These are phyloP conservation scores for Astrothelium macrocarpum DNA, from an alignment of 495 filamentous ascomycete species.

Conservation along the genomic window DNA sequence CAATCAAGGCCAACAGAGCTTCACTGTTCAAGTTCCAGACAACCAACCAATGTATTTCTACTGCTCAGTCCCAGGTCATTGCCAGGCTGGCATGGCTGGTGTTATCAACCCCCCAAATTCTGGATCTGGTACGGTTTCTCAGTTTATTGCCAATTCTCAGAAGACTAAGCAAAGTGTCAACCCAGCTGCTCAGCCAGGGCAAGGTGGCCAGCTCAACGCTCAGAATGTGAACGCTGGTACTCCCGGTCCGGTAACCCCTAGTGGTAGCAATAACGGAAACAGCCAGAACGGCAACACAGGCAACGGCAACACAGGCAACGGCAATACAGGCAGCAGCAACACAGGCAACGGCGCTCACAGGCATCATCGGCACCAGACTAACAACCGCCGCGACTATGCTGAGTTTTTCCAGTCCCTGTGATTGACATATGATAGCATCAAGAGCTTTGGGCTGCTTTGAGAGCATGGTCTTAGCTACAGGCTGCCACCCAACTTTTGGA, in stretches of 20 bases:
- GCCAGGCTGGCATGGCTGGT: conserved; percentile 6
- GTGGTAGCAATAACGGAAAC: not conserved
- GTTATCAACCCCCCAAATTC: not conserved
- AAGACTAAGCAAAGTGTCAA: conserved; percentile 2
- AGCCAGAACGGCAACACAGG: not conserved
- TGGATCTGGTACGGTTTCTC: not conserved
- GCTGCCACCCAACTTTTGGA: too few relatives aligned
- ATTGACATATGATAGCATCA: not conserved
- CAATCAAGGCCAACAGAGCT: conserved; percentile 2
- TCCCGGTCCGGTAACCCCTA: not conserved
- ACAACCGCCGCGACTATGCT: not conserved
- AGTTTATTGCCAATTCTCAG: conserved; percentile 4
- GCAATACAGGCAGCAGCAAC: not conserved
- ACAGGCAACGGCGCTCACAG: not conserved
- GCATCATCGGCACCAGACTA: not conserved
- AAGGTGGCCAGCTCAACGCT: conserved; percentile 2
- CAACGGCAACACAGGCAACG: not conserved
- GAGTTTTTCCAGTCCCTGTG: not conserved
- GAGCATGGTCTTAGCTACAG: not conserved
- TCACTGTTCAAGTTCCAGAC: not conserved
- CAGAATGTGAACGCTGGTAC: not conserved
- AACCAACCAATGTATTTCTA: not conserved
- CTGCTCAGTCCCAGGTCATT: not conserved
- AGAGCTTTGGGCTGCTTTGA: not conserved
- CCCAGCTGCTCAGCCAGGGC: not conserved